Percentiles rank a stretch among this genome's conserved stretches.
phyloP scores from a whole-genome alignment of 108 stramenopile genomes.

The Skeletonema potamos region DNA sequence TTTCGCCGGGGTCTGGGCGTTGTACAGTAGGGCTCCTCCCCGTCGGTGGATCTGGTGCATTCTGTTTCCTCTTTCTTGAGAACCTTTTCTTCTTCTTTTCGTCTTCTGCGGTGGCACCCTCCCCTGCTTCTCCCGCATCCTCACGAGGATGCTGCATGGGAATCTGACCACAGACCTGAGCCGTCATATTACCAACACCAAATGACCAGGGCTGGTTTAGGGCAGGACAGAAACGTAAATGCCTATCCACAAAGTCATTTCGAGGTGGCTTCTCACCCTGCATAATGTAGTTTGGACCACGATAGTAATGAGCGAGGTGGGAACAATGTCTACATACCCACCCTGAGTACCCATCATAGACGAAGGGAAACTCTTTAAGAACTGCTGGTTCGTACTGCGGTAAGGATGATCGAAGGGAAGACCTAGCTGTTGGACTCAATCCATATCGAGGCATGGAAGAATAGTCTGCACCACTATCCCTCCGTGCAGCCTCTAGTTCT shows the following conservation, averaged over 20 bases:
- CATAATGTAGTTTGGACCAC: constrained; percentile 39
- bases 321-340: constrained; percentile 47
- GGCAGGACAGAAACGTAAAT: constrained; percentile 39
- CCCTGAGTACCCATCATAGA: constrained; percentile 41
- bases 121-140: neutral
- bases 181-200: neutral
- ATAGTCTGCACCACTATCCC: neutral
- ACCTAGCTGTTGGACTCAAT: neutral
- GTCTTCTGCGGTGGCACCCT: neutral
- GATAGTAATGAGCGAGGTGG: constrained; percentile 34
- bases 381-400: neutral
- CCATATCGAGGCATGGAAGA: neutral
- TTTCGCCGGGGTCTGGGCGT: neutral
- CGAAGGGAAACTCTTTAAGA: constrained; percentile 40
- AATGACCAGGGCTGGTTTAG: constrained; percentile 2
- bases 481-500: neutral
- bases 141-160: neutral
- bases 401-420: neutral
- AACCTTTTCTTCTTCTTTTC: neutral
- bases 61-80: neutral
- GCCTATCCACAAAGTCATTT: constrained; percentile 37
- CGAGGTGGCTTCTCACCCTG: constrained; percentile 31
- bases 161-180: neutral
- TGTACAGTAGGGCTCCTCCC: neutral
- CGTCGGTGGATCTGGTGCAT: neutral